phyloP scores from a whole-genome alignment of 2,329 filamentous ascomycete genomes.

The Atkinsonella hypoxylon region DNA sequence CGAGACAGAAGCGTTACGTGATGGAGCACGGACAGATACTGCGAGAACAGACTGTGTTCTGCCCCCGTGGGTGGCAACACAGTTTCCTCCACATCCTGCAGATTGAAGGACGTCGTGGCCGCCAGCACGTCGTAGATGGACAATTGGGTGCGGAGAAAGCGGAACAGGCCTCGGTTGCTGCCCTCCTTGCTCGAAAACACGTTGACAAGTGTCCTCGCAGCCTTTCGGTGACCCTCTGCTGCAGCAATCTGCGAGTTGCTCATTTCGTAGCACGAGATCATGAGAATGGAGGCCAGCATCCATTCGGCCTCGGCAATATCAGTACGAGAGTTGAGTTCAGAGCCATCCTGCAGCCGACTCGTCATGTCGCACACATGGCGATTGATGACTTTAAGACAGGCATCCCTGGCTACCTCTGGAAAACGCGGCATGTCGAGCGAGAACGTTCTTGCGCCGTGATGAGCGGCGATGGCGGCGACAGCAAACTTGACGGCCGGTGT shows the following conservation, averaged over 20 bases:
- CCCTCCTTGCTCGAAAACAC: slow-evolving; percentile 14
- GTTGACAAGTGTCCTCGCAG: slow-evolving; percentile 18
- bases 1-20: slow-evolving; percentile 12
- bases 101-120: slow-evolving; percentile 17
- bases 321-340: slow-evolving; percentile 11
- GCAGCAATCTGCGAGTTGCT: slow-evolving; percentile 14
- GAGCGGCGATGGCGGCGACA: slow-evolving; percentile 17
- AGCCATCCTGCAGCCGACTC: slow-evolving; percentile 11
- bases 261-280: slow-evolving; percentile 20
- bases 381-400: slow-evolving; percentile 15
- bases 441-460: slow-evolving; percentile 15
- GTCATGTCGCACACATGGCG: slow-evolving; percentile 15
- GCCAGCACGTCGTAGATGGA: slow-evolving; percentile 17
- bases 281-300: slow-evolving; percentile 19
- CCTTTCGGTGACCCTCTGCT: slow-evolving; percentile 17
- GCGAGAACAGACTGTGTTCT: slow-evolving; percentile 14
- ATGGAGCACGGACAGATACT: slow-evolving; percentile 13
- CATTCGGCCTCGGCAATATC: slow-evolving; percentile 18
- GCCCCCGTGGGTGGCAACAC: slow-evolving; percentile 12
- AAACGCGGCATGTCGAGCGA: slow-evolving; percentile 12
- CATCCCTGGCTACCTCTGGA: slow-evolving; percentile 17
- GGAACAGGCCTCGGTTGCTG: slow-evolving; percentile 13
- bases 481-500: slow-evolving; percentile 17
- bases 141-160: slow-evolving; percentile 18
- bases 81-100: slow-evolving; percentile 12